Evolutionary conservation across 108 stramenopile genomes (phyloP).

Genomic region (Schizochytrium sp.): DNA sequence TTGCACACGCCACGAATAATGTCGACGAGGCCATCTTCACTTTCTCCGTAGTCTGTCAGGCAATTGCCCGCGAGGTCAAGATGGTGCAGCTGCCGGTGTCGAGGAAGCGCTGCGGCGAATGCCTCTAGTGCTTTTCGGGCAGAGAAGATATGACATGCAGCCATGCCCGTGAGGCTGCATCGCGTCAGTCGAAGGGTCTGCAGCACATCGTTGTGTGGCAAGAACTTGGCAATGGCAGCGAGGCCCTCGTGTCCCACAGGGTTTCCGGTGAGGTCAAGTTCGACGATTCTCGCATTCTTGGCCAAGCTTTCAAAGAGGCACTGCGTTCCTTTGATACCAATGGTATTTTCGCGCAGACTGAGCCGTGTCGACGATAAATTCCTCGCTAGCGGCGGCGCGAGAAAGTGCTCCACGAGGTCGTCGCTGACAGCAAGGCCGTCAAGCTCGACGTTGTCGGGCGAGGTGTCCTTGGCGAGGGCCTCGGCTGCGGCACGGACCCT

Average conservation of each 20-base stretch:
- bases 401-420: not conserved
- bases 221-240: not conserved
- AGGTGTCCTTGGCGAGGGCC: not conserved
- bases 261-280: not conserved
- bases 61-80: not conserved
- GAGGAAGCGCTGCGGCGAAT: not conserved
- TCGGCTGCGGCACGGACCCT: not conserved
- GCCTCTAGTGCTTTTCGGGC: not conserved
- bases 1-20: not conserved
- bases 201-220: not conserved
- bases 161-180: not conserved
- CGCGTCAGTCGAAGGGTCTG: not conserved
- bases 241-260: not conserved
- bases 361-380: not conserved
- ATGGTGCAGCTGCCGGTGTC: not conserved
- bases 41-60: not conserved
- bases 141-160: not conserved
- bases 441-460: not conserved
- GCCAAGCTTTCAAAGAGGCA: not conserved
- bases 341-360: not conserved
- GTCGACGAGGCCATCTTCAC: not conserved
- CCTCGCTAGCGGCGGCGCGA: not conserved
- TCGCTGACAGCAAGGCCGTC: not conserved
- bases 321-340: not conserved
- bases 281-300: not conserved